Base-by-base conservation (phyloP, 2,329 filamentous ascomycete species). In the Sclerotinia spermophila region DNA sequence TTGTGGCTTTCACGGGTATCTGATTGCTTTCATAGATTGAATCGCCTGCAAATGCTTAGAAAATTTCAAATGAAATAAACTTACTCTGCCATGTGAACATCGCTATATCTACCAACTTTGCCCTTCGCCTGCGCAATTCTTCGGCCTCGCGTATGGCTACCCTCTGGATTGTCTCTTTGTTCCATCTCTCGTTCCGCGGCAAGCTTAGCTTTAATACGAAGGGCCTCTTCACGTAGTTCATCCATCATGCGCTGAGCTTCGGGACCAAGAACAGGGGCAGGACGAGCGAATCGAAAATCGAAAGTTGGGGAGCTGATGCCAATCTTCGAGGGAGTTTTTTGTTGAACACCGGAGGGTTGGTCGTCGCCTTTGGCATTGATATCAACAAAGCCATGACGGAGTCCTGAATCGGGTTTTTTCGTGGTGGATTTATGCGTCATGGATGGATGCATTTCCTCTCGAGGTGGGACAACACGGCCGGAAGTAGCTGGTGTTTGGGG, bases 371-470 rank as follows among this genome's bases (percentile, higher is more conserved):
- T 80, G 6, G 73, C 68, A 42, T 76, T 68, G 79, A 96, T 89
- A 74, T 92, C 91, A 71, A 88, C 87, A 81, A 97, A 97, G 24
- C 94, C 94, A 33, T 97, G 85, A 77, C 91, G 88, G 58, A 96
- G 84, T 8, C 91, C 93, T 17, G 94, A 93, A 38, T 96, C 94
- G 2, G 91, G 87, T 59, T 92, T 84, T 68, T 91, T 92, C 73
- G 89, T 91, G 33, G 92, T 94, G 74, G 85, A 90, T 68, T 87
- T 86, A 71, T 96, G 93, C 70, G 89, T 87, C 79, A 92, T 92
- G 82, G 92, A 92, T 13, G 95, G 95, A 79, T 97, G 94, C 94
- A 97, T 97, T 80, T 97, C 94, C 72, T 90, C 88, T 74, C 86
- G 86, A 62, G 90, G 84, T 35, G 93, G 92, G 82, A 92, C 91